Conservation (phyloP, 1,284 basidiomycete species). For the Pseudozyma flocculosa region DNA sequence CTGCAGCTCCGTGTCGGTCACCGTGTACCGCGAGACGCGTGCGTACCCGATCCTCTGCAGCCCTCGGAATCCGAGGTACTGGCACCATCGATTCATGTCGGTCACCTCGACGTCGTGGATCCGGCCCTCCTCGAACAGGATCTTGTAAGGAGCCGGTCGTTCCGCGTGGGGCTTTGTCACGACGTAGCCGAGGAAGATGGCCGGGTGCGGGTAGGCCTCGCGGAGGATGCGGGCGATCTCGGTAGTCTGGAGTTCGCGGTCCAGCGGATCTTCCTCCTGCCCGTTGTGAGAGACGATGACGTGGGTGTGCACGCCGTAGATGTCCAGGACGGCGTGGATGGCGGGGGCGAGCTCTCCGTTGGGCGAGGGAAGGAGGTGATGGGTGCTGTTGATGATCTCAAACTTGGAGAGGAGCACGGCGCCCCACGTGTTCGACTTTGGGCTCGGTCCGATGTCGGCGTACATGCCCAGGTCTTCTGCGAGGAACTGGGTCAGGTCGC, state of each 20-base stretch:
- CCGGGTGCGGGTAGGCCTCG: constrained; percentile 71
- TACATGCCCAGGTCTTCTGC: constrained; percentile 72
- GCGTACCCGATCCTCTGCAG: constrained; percentile 49
- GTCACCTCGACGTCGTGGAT: constrained; percentile 61
- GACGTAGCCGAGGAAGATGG: constrained; percentile 71
- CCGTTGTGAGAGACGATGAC: constrained; percentile 89
- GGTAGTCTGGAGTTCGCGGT: constrained; percentile 81
- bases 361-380: constrained; percentile 86
- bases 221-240: constrained; percentile 80
- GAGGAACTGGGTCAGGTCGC: constrained; percentile 64
- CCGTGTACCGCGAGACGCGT: constrained; percentile 50
- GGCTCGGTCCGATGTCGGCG: constrained; percentile 74
- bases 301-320: constrained; percentile 76
- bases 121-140: constrained; percentile 63
- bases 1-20: constrained; percentile 54
- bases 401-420: constrained; percentile 62
- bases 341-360: constrained; percentile 75
- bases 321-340: constrained; percentile 75
- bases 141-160: constrained; percentile 80
- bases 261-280: constrained; percentile 83
- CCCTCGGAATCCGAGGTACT: constrained; percentile 53
- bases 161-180: constrained; percentile 75
- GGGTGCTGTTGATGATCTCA: constrained; percentile 84
- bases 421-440: constrained; percentile 85
- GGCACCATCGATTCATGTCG: constrained; percentile 50